These are phyloP conservation scores for Silene uniflora DNA, from an alignment of 148 eudicot genomes.

Conservation along the genomic window DNA sequence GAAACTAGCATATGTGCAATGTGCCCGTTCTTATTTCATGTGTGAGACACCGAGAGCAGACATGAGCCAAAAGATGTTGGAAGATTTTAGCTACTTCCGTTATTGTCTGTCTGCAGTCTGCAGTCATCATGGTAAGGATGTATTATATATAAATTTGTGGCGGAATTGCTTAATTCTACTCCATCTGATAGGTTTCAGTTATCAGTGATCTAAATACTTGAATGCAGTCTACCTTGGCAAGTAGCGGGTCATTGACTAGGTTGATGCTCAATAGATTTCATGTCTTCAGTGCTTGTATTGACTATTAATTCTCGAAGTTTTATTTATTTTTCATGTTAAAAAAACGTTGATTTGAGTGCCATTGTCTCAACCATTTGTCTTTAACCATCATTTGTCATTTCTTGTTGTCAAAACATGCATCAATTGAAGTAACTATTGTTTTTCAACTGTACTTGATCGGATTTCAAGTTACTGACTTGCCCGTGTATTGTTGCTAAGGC, in stretches of 20 bases:
- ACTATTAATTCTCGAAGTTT: not conserved
- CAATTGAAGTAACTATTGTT: not conserved
- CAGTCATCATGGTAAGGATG: not conserved
- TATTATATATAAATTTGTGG: not conserved
- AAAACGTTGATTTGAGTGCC: not conserved
- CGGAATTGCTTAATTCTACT: too few species aligned
- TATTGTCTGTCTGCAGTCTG: conserved; percentile 3
- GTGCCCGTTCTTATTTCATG: not conserved
- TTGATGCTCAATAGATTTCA: not conserved
- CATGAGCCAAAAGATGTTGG: not conserved
- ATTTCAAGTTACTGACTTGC: conserved; percentile 6
- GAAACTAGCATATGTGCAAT: not conserved
- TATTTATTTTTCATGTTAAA: not conserved
- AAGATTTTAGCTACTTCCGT: not conserved
- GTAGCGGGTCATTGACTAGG: not conserved
- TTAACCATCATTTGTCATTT: conserved; percentile 1
- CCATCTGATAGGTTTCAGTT: too few species aligned
- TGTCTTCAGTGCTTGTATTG: not conserved
- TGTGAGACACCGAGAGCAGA: not conserved
- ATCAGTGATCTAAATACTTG: not conserved
- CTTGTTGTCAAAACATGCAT: conserved; percentile 8
- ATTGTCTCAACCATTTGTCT: not conserved
- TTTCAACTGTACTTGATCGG: not conserved
- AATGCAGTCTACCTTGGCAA: not conserved
- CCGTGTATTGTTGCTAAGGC: conserved; percentile 45